Base-by-base conservation (phyloP, 129 eudicot species). In the Lactuca saligna region DNA sequence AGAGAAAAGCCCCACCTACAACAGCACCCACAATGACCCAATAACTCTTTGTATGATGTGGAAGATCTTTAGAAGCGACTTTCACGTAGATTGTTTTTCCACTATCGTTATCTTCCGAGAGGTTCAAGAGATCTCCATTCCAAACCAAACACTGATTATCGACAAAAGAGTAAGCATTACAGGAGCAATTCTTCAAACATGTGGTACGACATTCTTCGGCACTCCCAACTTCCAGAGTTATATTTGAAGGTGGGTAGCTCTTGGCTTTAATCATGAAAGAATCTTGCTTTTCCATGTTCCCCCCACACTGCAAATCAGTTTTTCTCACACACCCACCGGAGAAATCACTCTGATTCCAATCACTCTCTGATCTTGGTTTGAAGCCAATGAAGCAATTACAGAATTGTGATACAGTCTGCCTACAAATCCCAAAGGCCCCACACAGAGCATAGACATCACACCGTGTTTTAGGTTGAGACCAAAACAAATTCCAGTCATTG, bases 311-410 rank as follows among this genome's bases (percentile, higher is more conserved):
- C 72, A 90, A 72, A 33, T 61, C 17, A 0, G 29, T 25, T 25
- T 25, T 25, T 25, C 29, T 25, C 29, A 25, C 29, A 25, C 29
- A 25, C 29, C 29, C 29, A 25, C 29, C 29, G 29, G 29, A 25
- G 29, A 25, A 25, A 25, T 25, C 29, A 25, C 29, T 25, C 29
- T 25, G 29, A 25, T 25, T 25, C 29, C 29, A 25, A 25, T 25
- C 29, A 25, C 29, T 25, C 29, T 80, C 74, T 4, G 71, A 71
- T 20, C 59, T 80, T 16, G 75, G 79, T 65, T 14, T 71, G 72
- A 82, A 90, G n/a, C 97, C 97, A 17, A 62, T 54, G 69, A 90
- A 82, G 68, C 97, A 90, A 68, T n/a, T 68, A 65, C 97, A 90
- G 67, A 79, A 82, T 4, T 87, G 87, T 81, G 75, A 38, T 8